Evolutionary conservation across 768 basidiomycete species (phyloP), one percentile per base, ranked within the genome.

Genomic region (Sistotremastrum niveocremeum): DNA sequence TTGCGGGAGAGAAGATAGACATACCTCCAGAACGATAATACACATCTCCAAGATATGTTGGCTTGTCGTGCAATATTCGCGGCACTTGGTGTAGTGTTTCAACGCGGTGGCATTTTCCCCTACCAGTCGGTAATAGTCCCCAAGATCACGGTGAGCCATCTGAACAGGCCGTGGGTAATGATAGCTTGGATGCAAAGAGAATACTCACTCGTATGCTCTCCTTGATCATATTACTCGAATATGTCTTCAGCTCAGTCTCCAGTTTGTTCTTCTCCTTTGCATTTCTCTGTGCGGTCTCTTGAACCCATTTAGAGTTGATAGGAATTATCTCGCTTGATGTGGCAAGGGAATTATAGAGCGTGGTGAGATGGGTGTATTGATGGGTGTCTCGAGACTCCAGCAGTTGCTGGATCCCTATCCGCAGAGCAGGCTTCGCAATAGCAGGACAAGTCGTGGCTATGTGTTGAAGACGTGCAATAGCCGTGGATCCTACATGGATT

Each of bases 161-260:
- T 91, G 59, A n/a, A 20, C 40, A 40, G 32, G 38, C 32, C 39
- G 35, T 45, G 34, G 31, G 34, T 11, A n/a, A 48, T 35, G 49
- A 32, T 28, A 28, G 40, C 0, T 36, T 30, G 41, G 37, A 41
- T 33, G 7, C 45, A 5, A 11, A 36, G 39, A 20, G 33, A 32
- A 1, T 10, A 67, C 73, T 58, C 59, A 94, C 90, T 56, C 94
- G 70, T 54, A 95, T 93, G 71, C 87, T 91, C 72, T 98, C 94
- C 64, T 95, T 98, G 70, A 98, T 95, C 81, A 97, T 83, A 60
- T 95, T 98, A 55, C 86, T 91, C 52, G 80, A 73, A 58, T 97
- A 97, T 7, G 84, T 87, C 74, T 90, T 93, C 57, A 97, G 68
- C 60, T 98, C 94, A 4, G 91, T 83, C 65, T 95, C 93, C 48